Base-by-base conservation (phyloP, 2,329 filamentous ascomycete genomes). In the Aspergillus oerlinghausenensis region DNA sequence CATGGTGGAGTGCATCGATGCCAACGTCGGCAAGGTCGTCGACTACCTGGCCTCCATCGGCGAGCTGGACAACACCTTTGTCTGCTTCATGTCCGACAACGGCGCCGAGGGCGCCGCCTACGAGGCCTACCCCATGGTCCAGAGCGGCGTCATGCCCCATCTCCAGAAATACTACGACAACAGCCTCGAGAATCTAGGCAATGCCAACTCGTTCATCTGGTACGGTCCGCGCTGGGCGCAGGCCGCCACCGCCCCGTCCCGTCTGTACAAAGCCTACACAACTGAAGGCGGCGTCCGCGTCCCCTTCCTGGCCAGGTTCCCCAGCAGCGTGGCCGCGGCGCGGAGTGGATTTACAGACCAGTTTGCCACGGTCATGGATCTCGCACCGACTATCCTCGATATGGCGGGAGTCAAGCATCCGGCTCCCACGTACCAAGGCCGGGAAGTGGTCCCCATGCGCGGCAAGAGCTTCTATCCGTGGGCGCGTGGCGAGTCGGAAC, bases 11-110 rank as follows among this genome's bases (percentile, higher is more conserved):
- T 76, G 76, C 52, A 86, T 87, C 53, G 85, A 88, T 62, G 67
- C 68, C 56, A 84, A 85, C 57, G 79, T 88, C 19, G 84, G 84
- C 40, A 82, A 81, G 55, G 80, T 87, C 2, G 71, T 85, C 23
- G 73, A 82, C 38, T 82, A 85, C 62, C 77, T 87, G 2, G 73
- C 81, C 55, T 66, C 77, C 47, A 81, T 79, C 2, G 82, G 79
- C 55, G 84, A 87, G 65, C 74, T 84, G 0, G 84, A 87, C 60
- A 85, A 87, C 67, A 88, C 84, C 2, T 82, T 87, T 58, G 76
- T 88, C 51, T 79, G 81, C 64, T 87, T 87, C 75, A 81, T 86
- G 74, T 83, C 79, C 1, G 84, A 87, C 69, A 87, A 87, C 59
- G 84, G 84, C 2, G 83, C 83, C 10, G 84, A 86, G 61, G 83